Evolutionary conservation across 2,329 filamentous ascomycete genomes (phyloP).

Genomic region (Gliomastix tumulicola): DNA sequence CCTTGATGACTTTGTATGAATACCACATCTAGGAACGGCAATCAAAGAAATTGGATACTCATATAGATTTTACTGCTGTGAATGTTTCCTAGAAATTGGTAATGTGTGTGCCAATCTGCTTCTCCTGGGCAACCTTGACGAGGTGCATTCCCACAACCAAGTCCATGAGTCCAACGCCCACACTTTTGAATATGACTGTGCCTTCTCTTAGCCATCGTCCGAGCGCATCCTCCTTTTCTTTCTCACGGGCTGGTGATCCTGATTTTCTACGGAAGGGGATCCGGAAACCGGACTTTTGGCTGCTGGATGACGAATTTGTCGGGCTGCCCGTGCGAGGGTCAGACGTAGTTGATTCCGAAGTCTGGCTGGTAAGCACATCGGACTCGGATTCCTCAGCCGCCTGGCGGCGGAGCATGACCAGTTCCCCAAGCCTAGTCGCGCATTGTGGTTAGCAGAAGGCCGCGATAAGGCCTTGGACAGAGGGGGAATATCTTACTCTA

Average conservation of each 20-base stretch:
- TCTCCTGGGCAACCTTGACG: constrained; percentile 46
- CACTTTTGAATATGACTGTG: constrained; percentile 64
- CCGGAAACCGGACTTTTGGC: constrained; percentile 23
- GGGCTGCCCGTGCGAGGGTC: constrained; percentile 19
- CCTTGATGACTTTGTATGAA: constrained; percentile 1
- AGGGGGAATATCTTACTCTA: constrained; percentile 53
- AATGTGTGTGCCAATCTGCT: constrained; percentile 45
- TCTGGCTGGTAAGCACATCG: constrained; percentile 18
- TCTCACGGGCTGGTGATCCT: constrained; percentile 8
- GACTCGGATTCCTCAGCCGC: constrained; percentile 30
- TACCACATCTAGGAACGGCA: no score
- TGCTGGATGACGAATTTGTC: constrained; percentile 17
- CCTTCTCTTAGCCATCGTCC: constrained; percentile 51
- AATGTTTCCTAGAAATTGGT: constrained; percentile 36
- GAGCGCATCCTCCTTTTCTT: constrained; percentile 40
- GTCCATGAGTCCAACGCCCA: constrained; percentile 62
- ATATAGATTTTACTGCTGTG: background rate
- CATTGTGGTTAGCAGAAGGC: no score
- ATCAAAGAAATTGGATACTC: background rate
- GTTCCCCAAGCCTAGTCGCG: constrained; percentile 64
- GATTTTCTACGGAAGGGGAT: constrained; percentile 19
- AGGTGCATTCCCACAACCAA: constrained; percentile 54
- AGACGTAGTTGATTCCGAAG: constrained; percentile 12
- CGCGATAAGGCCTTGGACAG: no score
- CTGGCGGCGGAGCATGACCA: constrained; percentile 54